Base-by-base conservation (phyloP, 2,329 filamentous ascomycete species). In the Akanthomyces muscarius region DNA sequence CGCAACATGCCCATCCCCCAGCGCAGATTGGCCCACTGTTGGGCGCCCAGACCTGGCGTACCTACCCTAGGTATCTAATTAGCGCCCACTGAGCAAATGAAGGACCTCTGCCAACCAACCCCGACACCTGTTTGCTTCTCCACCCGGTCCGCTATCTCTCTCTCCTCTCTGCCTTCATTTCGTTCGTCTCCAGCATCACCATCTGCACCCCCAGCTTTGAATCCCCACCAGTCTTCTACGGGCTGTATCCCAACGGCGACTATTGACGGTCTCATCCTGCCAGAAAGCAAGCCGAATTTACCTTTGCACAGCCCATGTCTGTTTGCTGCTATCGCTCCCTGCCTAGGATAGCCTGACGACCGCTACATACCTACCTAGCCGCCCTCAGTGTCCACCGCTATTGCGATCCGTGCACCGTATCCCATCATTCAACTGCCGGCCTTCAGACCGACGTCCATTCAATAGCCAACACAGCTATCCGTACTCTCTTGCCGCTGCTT, bases 341-440 rank as follows among this genome's bases (percentile, higher is more conserved):
- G 47, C 36, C 47, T 44, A 52, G 47, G 57, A 60, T 60, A 60
- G 48, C 57, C 50, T 28, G 28, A 48, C 60, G 33, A 36, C 44
- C 25, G 38, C 23, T 42, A 52, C 55, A 58, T 25, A 60, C 18
- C 48, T 44, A 62, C 11, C 55, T 44, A 44, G 30, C 38, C n/a
- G 13, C 38, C 28, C 16, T 25, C 50, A 36, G 42, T 45, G 53
- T 21, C 61, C 61, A 63, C 61, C 61, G 54, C 61, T 59, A 36
- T 58, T 53, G 48, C 61, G 61, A 63, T 63, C 61, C 54, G 61
- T 63, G 61, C 61, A 63, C 61, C 14, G 38, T 53, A 10, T 30
- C 14, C 33, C 52, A 36, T 14, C 60, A 38, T 59, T 21, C 33
- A 52, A 30, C 38, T 16, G 4, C 21, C 36, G 2, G 3, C 21